Conservation (phyloP, 345 rosid genomes). For the Punica granatum region DNA sequence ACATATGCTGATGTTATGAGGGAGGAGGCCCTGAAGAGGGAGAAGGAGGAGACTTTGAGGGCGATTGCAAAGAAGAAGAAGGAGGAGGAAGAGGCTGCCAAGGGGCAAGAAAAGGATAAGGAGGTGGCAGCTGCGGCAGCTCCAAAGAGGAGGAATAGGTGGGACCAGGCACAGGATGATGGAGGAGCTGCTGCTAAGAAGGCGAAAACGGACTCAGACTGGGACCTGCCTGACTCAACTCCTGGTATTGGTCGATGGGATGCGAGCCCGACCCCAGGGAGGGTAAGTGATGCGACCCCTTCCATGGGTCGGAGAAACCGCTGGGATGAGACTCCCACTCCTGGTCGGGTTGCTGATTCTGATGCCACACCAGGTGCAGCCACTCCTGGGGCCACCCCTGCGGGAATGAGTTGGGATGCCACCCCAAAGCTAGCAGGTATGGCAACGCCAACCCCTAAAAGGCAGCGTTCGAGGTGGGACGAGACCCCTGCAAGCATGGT, state of each 20-base stretch:
- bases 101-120: conserved; percentile 18
- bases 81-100: conserved; percentile 73
- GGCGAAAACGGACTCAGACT: conserved; percentile 68
- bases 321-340: conserved; percentile 99
- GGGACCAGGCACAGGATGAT: conserved; percentile 83
- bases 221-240: conserved; percentile 88
- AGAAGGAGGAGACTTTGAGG: conserved; percentile 68
- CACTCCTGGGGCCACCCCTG: conserved; percentile 93
- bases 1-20: conserved; percentile 79
- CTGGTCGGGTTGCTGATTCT: conserved; percentile 79
- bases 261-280: conserved; percentile 82
- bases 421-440: conserved; percentile 64
- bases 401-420: conserved; percentile 94
- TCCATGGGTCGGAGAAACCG: conserved; percentile 71
- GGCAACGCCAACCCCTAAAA: conserved; percentile 84
- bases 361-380: conserved; percentile 90
- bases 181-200: conserved; percentile 45
- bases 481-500: conserved; percentile 99
- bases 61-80: conserved; percentile 44
- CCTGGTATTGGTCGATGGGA: conserved; percentile 93
- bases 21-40: conserved; percentile 74
- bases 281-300: conserved; percentile 74
- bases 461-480: conserved; percentile 97
- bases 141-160: conserved; percentile 79
- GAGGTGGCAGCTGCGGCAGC: conserved; percentile 29